Evolutionary conservation across 2,329 filamentous ascomycete genomes (phyloP).

Genomic region (Paramyrothecium roridum): DNA sequence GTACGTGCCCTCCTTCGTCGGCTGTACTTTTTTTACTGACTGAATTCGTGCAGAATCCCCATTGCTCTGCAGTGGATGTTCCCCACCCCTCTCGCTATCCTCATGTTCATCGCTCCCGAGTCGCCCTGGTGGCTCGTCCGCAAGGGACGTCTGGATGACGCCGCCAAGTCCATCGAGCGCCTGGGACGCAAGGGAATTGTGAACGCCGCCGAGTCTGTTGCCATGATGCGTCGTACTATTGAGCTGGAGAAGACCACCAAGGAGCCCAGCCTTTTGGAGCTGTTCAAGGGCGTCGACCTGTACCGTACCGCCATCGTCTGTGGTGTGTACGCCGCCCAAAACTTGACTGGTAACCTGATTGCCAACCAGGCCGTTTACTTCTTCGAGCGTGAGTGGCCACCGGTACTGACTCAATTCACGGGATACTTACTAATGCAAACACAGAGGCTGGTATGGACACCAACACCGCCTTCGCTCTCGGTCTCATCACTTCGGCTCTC

Average conservation of each 20-base stretch:
- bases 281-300: conserved; percentile 51
- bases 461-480: conserved; percentile 56
- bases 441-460: conserved; percentile 57
- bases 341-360: conserved; percentile 58
- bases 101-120: conserved; percentile 47
- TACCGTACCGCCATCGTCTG: conserved; percentile 55
- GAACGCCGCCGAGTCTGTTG: conserved; percentile 34
- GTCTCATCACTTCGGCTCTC: conserved; percentile 62
- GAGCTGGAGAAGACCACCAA: conserved; percentile 44
- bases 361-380: conserved; percentile 61
- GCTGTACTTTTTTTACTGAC: conserved; percentile 18
- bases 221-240: conserved; percentile 56
- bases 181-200: conserved; percentile 31
- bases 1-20: conserved; percentile 8
- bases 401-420: neutral
- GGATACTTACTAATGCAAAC: neutral
- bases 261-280: conserved; percentile 45
- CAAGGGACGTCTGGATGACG: conserved; percentile 38
- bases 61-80: conserved; percentile 59
- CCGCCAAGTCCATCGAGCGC: conserved; percentile 41
- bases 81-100: conserved; percentile 50
- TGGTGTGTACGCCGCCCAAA: conserved; percentile 56
- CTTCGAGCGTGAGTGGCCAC: conserved; percentile 36
- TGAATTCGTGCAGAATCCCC: conserved; percentile 36
- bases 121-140: conserved; percentile 54